Conservation (phyloP, 2,329 filamentous ascomycete species). For the Mariannaea elegans region DNA sequence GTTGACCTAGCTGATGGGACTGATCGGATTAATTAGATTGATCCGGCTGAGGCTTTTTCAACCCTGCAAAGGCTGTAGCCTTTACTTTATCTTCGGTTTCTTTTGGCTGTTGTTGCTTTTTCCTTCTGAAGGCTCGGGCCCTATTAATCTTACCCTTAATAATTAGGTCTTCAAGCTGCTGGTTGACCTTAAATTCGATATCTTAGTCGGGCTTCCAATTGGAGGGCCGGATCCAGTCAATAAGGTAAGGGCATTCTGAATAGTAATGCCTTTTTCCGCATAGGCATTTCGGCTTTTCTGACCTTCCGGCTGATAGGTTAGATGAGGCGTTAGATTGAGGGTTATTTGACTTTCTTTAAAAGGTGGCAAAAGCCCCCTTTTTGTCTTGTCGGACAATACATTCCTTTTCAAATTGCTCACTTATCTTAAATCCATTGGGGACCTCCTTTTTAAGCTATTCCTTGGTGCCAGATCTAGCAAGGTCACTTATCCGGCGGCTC, state of each 20-base stretch:
- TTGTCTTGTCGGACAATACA: neutral
- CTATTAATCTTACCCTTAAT: neutral
- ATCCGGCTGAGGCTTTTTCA: too few relatives aligned
- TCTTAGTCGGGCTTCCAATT: neutral
- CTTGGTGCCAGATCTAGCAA: neutral
- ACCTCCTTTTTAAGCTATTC: neutral
- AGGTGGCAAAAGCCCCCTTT: neutral
- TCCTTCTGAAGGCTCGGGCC: neutral
- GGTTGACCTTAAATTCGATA: conserved; percentile 2
- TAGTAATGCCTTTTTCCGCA: conserved; percentile 4
- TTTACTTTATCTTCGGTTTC: neutral
- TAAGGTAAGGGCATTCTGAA: neutral
- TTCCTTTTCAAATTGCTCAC: conserved; percentile 1
- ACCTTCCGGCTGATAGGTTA: too few relatives aligned
- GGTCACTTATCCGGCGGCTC: neutral
- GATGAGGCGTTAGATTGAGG: too few relatives aligned
- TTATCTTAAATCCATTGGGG: conserved; percentile 4
- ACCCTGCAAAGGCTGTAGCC: neutral
- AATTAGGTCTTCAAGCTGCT: neutral
- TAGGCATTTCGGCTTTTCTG: neutral
- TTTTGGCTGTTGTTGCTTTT: neutral
- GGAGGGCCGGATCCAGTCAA: neutral
- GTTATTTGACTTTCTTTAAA: neutral
- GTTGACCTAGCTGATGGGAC: too few relatives aligned
- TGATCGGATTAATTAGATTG: too few relatives aligned